Evolutionary conservation across 2,329 filamentous ascomycete genomes (phyloP).

Genomic region (Hymenoscyphus repandus): DNA sequence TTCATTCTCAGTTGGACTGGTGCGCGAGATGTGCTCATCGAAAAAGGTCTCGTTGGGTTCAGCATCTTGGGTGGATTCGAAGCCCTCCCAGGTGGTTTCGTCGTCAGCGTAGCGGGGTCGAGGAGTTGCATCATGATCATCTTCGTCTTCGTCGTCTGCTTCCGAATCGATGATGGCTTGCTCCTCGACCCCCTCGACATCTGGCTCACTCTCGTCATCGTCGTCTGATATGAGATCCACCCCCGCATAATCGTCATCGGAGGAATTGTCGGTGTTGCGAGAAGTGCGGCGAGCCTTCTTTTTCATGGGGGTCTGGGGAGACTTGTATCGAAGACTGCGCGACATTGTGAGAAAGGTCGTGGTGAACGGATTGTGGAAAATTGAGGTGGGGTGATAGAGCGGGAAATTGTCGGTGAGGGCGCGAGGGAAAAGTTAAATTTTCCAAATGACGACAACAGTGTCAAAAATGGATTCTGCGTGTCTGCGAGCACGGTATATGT

Average conservation of each 20-base stretch:
- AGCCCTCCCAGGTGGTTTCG: conserved; percentile 50
- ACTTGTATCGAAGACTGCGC: conserved; percentile 48
- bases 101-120: conserved; percentile 35
- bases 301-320: conserved; percentile 33
- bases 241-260: conserved; percentile 66
- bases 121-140: conserved; percentile 30
- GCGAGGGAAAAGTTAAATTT: background rate
- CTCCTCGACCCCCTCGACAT: conserved; percentile 75
- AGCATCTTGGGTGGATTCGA: conserved; percentile 35
- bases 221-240: conserved; percentile 77
- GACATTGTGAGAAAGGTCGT: conserved; percentile 24
- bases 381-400: background rate
- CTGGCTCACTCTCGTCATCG: conserved; percentile 68
- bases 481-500: conserved; percentile 2
- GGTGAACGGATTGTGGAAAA: conserved; percentile 4
- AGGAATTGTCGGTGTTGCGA: conserved; percentile 46
- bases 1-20: conserved; percentile 11
- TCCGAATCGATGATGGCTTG: conserved; percentile 58
- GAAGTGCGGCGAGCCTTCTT: conserved; percentile 28
- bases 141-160: conserved; percentile 37
- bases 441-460: conserved; percentile 1
- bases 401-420: conserved; percentile 19
- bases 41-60: conserved; percentile 25
- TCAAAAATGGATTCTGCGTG: background rate
- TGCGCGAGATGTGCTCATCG: conserved; percentile 30